These are phyloP conservation scores for Melaleuca quinquenervia DNA, from an alignment of 345 rosid genomes.

Conservation along the genomic window DNA sequence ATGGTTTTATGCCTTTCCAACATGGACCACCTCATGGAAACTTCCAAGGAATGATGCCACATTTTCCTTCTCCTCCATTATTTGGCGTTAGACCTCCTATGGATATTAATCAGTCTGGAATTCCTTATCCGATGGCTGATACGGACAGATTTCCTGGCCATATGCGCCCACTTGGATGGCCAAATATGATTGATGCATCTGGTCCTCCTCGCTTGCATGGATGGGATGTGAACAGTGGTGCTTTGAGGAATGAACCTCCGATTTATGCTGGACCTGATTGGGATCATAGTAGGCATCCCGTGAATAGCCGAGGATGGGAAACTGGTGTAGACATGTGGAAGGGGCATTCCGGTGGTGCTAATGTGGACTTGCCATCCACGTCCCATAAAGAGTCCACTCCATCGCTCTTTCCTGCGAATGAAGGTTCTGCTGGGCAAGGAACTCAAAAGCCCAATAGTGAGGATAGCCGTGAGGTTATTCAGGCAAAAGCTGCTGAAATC, in stretches of 20 bases:
- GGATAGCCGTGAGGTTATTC: constrained; percentile 16
- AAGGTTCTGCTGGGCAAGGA: constrained; percentile 29
- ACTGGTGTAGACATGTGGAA: constrained; percentile 67
- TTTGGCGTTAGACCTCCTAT: constrained; percentile 76
- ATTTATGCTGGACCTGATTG: constrained; percentile 69
- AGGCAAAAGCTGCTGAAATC: constrained; percentile 35
- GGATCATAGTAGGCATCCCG: constrained; percentile 68
- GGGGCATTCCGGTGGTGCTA: constrained; percentile 57
- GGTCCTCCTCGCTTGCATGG: constrained; percentile 81
- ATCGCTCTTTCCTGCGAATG: constrained; percentile 38
- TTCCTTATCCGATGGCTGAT: constrained; percentile 69
- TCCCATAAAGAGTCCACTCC: constrained; percentile 53
- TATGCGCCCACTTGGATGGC: constrained; percentile 92
- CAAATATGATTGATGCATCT: constrained; percentile 74
- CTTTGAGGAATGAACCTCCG: constrained; percentile 72
- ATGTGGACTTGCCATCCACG: constrained; percentile 37
- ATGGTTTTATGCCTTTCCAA: constrained; percentile 84
- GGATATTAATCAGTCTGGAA: constrained; percentile 71
- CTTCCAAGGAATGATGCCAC: constrained; percentile 68
- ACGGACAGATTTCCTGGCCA: constrained; percentile 76
- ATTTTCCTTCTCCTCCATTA: constrained; percentile 59
- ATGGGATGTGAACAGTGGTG: constrained; percentile 75
- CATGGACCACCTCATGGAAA: constrained; percentile 82
- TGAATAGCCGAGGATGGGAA: constrained; percentile 77
- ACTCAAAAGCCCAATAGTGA: constrained; percentile 28